Evolutionary conservation across 179 eudicot genomes (phyloP), one percentile per base, ranked within the genome.

Genomic region (Silene noctiflora): DNA sequence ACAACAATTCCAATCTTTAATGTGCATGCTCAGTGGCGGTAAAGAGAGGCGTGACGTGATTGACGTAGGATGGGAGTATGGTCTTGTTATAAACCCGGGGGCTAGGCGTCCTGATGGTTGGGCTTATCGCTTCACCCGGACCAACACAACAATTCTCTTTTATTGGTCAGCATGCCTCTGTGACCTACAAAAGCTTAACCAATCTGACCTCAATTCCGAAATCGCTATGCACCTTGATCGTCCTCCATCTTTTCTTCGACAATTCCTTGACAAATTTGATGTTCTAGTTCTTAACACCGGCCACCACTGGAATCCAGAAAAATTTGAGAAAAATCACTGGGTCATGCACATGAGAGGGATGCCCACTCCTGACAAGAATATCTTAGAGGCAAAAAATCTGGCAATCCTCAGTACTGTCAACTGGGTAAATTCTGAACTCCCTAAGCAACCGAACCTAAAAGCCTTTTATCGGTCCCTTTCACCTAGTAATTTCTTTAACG

Each of bases 91-190:
- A 78, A 76, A 84, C 11, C 86, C 76, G 10, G 90, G 91, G 8
- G 84, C 89, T 33, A 17, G 62, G 55, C 92, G 98, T 11, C 98
- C 98, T 33, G 94, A 91, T 71, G 98, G 98, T 1, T 93, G 98
- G 98, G 98, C 92, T 39, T 87, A 83, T 72, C 82, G 89, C 31
- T 93, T 91, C 85, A 85, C 84, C 17, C 71, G 51, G 31, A 88
- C 93, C 56, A 88, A 91, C 61, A 85, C 96, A 68, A 91, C 98
- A 24, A 81, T 91, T 39, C 88, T 93, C 20, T 93, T 85, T 76
- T 93, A 93, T 82, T 93, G 98, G 98, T 93, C 98, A 20, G 87
- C 96, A 14, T 86, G 89, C 78, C 89, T 93, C 4, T 89, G 93
- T 80, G 89, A 88, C 77, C 72, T 93, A 73, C 86, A 86, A 78